Conservation (phyloP, 169 alveolate species). For the Eimeria sp. region DNA sequence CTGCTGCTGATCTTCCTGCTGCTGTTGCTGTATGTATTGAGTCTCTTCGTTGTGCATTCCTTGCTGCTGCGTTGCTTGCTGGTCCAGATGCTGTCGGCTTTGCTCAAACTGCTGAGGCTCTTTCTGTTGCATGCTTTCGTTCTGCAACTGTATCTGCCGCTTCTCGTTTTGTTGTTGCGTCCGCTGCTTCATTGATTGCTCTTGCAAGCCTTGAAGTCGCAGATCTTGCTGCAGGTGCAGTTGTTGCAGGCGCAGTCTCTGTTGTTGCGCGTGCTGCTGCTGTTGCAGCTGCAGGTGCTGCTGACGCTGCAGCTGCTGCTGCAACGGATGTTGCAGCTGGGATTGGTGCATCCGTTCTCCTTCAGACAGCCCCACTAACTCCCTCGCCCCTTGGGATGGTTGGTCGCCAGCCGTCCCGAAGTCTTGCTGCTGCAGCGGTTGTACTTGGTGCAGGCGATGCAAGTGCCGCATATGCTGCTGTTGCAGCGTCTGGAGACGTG, state of each 20-base stretch:
- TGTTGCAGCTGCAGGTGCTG: slow-evolving; percentile 1
- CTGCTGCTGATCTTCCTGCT: not conserved
- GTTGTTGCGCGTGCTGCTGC: not conserved
- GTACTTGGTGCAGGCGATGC: not conserved
- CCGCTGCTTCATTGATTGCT: not conserved
- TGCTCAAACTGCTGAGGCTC: not conserved
- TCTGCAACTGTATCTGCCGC: not conserved
- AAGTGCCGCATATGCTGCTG: slow-evolving; percentile 16
- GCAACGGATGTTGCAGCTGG: slow-evolving; percentile 18
- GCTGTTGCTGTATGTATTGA: not conserved
- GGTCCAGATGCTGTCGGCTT: not conserved
- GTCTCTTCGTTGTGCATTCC: not conserved
- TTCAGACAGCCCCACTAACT: not conserved
- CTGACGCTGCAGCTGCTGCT: not conserved
- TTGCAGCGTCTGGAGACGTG: not conserved
- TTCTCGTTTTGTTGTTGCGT: not conserved
- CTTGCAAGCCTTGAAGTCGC: slow-evolving; percentile 13
- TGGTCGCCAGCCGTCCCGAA: not conserved
- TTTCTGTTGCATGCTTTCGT: not conserved
- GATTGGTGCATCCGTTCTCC: not conserved
- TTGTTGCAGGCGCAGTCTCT: not conserved
- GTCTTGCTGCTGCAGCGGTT: not conserved
- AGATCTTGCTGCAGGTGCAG: slow-evolving; percentile 27
- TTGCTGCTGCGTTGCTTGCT: not conserved
- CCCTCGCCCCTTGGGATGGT: not conserved